Conservation (phyloP, 2,329 filamentous ascomycete genomes). For the Pestalotiopsis sp. region DNA sequence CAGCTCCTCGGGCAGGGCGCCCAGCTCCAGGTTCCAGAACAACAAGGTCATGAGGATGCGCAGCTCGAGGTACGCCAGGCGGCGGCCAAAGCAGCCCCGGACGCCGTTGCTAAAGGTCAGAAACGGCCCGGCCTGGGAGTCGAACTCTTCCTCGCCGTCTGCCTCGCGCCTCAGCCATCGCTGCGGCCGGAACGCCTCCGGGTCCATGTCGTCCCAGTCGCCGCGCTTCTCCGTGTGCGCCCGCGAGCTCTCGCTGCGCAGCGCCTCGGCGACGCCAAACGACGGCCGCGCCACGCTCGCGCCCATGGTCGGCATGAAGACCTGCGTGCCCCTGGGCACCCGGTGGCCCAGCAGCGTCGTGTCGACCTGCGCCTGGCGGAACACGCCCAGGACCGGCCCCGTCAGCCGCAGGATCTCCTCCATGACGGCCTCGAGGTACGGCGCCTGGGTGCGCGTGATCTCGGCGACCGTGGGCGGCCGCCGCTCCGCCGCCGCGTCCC, state of each 20-base stretch:
- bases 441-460: constrained; percentile 13
- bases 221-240: constrained; percentile 9
- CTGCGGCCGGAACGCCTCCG: constrained; percentile 15
- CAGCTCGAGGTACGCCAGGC: constrained; percentile 31
- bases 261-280: constrained; percentile 14
- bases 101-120: constrained; percentile 17
- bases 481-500: background rate
- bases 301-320: constrained; percentile 11
- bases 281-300: constrained; percentile 9
- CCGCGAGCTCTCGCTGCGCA: constrained; percentile 16
- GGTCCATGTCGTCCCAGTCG: constrained; percentile 14
- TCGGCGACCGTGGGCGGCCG: constrained; percentile 16
- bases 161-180: constrained; percentile 17
- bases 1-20: constrained; percentile 19
- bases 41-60: constrained; percentile 30
- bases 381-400: constrained; percentile 5
- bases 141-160: constrained; percentile 3
- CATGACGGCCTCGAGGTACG: constrained; percentile 18
- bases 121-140: constrained; percentile 17
- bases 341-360: constrained; percentile 14
- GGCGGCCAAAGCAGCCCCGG: constrained; percentile 18
- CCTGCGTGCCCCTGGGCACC: constrained; percentile 12
- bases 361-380: constrained; percentile 13
- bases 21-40: constrained; percentile 31
- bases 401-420: constrained; percentile 17